Percentiles rank a stretch among this genome's conserved stretches.
phyloP scores from a whole-genome alignment of 345 rosid genomes.

The Conringia planisiliqua region DNA sequence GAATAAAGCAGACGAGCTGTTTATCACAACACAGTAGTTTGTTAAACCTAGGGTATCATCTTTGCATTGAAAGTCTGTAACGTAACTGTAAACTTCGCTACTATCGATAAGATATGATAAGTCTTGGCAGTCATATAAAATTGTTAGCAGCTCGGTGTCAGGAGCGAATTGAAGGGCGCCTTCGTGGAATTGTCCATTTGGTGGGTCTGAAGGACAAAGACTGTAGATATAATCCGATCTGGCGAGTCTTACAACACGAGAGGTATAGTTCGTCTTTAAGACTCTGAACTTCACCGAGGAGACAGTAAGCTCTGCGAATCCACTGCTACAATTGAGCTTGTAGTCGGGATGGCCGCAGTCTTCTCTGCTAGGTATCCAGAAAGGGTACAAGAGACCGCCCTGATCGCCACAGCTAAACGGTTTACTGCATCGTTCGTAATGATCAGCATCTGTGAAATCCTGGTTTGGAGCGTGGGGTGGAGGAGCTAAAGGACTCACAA shows the following conservation, averaged over 20 bases:
- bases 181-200: neutral
- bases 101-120: neutral
- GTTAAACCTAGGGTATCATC: neutral
- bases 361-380: slow-evolving; percentile 25
- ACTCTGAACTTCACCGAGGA: slow-evolving; percentile 21
- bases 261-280: neutral
- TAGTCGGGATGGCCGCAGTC: slow-evolving; percentile 39
- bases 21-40: slow-evolving; percentile 8
- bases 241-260: slow-evolving; percentile 4
- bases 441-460: slow-evolving; percentile 37
- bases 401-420: slow-evolving; percentile 6
- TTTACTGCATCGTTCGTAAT: neutral
- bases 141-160: neutral
- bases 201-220: slow-evolving; percentile 10
- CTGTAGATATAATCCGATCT: slow-evolving; percentile 26
- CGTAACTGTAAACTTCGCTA: neutral
- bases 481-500: too few relatives aligned
- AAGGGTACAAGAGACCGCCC: slow-evolving; percentile 25
- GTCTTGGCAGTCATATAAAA: slow-evolving; percentile 31
- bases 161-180: neutral
- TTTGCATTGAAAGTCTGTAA: neutral
- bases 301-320: slow-evolving; percentile 17
- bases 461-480: slow-evolving; percentile 62
- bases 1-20: neutral
- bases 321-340: slow-evolving; percentile 7